Evolutionary conservation across 192 early-diverging fungal genomes (phyloP).

Genomic region (Coemansia sp.): DNA sequence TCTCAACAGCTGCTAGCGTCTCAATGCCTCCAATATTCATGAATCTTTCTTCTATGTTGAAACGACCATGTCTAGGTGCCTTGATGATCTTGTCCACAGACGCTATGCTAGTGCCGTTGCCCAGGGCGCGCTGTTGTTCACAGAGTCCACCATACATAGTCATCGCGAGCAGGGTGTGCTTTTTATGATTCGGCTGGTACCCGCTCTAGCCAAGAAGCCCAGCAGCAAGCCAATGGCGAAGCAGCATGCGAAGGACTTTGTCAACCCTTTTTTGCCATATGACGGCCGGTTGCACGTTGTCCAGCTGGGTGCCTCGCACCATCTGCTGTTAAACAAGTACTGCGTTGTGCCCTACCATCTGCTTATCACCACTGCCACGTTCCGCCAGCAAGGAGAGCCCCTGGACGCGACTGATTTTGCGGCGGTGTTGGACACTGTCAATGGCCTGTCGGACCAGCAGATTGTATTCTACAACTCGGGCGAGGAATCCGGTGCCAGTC

Average conservation of each 20-base stretch:
- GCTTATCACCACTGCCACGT: conserved; percentile 56
- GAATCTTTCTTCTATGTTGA: background rate
- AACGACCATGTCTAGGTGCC: conserved; percentile 4
- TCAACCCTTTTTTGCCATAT: conserved; percentile 48
- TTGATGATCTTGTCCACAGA: conserved; percentile 27
- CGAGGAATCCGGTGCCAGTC: conserved; percentile 52
- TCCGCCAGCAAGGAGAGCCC: conserved; percentile 55
- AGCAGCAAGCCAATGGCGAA: conserved; percentile 40
- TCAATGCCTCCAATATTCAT: no score
- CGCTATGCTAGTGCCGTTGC: conserved; percentile 41
- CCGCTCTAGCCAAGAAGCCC: conserved; percentile 47
- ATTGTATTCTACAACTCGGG: conserved; percentile 56
- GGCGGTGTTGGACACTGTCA: conserved; percentile 22
- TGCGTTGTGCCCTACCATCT: conserved; percentile 60
- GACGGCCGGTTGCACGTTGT: conserved; percentile 39
- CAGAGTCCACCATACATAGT: conserved; percentile 30
- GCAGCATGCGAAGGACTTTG: conserved; percentile 24
- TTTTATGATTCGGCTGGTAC: conserved; percentile 47
- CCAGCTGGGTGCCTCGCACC: conserved; percentile 43
- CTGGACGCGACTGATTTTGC: conserved; percentile 34
- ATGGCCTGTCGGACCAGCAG: conserved; percentile 20
- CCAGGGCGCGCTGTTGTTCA: conserved; percentile 44
- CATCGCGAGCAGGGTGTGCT: conserved; percentile 32
- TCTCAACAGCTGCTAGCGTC: no score
- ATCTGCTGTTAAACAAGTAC: conserved; percentile 66